These are phyloP conservation scores for Rhizopogon vulgaris DNA, from an alignment of 768 basidiomycete species.

Conservation along the genomic window DNA sequence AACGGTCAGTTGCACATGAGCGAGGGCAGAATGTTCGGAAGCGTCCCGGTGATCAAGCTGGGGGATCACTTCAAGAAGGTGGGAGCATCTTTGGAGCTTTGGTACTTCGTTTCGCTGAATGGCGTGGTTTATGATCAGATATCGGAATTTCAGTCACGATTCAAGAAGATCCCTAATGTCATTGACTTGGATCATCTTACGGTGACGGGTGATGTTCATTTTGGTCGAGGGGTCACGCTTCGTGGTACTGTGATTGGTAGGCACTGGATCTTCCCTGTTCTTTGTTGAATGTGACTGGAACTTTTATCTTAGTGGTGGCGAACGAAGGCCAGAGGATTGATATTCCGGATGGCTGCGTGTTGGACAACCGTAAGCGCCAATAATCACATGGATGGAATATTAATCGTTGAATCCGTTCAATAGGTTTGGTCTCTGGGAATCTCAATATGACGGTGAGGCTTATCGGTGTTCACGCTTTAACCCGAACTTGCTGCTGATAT, in stretches of 20 bases:
- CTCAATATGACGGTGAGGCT: slow-evolving; percentile 63
- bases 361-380: slow-evolving; percentile 52
- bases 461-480: not conserved
- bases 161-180: slow-evolving; percentile 91
- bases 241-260: slow-evolving; percentile 83
- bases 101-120: not conserved
- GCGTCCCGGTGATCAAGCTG: slow-evolving; percentile 93
- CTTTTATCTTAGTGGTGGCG: slow-evolving; percentile 46
- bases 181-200: slow-evolving; percentile 92
- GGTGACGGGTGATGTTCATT: slow-evolving; percentile 86
- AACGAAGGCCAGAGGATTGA: slow-evolving; percentile 80
- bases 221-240: slow-evolving; percentile 81
- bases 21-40: slow-evolving; percentile 74
- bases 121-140: slow-evolving; percentile 36
- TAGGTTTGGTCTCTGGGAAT: slow-evolving; percentile 76
- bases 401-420: not conserved
- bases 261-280: slow-evolving; percentile 8
- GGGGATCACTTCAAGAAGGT: slow-evolving; percentile 98
- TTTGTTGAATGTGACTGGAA: not conserved
- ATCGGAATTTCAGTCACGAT: slow-evolving; percentile 87
- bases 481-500: not conserved
- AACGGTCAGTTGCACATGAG: slow-evolving; percentile 89
- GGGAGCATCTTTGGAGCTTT: slow-evolving; percentile 3
- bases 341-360: slow-evolving; percentile 75
- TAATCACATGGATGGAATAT: not conserved